Base-by-base conservation (phyloP, 768 basidiomycete species). In the Naganishia antarctica region DNA sequence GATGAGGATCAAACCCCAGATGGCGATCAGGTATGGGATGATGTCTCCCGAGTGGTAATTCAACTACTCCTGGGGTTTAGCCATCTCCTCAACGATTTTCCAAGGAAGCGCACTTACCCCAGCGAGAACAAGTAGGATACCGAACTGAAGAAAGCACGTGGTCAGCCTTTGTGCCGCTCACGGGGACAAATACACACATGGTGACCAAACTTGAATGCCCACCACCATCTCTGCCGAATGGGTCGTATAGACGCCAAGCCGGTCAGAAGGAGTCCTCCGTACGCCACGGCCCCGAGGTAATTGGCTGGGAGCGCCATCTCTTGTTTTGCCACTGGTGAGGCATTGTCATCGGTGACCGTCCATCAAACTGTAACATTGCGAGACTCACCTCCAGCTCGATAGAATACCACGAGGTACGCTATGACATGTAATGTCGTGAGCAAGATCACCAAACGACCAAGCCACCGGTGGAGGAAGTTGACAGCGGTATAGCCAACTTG, bases 401-500 rank as follows among this genome's bases (percentile, higher is more conserved):
- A 34, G 51, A 64, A 64, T 0, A 64, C 44, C 18, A 66, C 58
- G 29, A 63, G 47, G 51, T 69, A 69, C 11, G 68, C 65, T 16
- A 69, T 37, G 41, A 69, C 61, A 53, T 71, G 70, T 4, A 71
- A 59, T 9, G 68, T 69, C 11, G 65, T 59, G 3, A 69, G 46
- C 43, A 71, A 31, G n/a, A 71, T 32, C 31, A 68, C 63, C 26
- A 71, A 31, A 16, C 70, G 29, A 18, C 69, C 70, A 4, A 66
- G 61, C 70, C 70, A 71, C 21, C 70, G 62, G 32, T 71, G 70
- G 0, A 71, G 44, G 21, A 64, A 66, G 47, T 69, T 69, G 63
- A 69, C 60, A 18, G 64, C 47, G 9, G 67, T 64, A 49, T 70
- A 70, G 16, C 70, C 68, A 29, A 63, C 44, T 29, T 64, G 64